Evolutionary conservation across 768 basidiomycete genomes (phyloP).

Genomic region (Candolleomyces efflorescens): DNA sequence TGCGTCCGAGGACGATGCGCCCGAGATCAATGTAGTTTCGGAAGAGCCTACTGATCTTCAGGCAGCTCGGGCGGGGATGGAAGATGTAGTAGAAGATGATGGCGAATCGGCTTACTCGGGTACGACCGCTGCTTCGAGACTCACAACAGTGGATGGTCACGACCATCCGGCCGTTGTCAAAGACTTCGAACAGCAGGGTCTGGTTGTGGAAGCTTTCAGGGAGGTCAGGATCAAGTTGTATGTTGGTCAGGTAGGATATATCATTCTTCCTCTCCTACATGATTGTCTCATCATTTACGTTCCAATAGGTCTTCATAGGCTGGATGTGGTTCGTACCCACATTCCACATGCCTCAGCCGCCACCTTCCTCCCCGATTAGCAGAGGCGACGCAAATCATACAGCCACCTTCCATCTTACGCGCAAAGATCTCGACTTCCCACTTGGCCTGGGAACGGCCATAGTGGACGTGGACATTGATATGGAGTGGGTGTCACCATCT

Average conservation of each 20-base stretch:
- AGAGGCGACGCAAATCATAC: background rate
- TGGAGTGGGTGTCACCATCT: conserved; percentile 42
- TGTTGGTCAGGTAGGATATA: conserved; percentile 54
- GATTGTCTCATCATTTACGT: background rate
- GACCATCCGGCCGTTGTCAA: background rate
- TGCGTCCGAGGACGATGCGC: background rate
- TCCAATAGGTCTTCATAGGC: conserved; percentile 61
- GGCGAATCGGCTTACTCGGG: too few relatives aligned
- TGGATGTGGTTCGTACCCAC: conserved; percentile 87
- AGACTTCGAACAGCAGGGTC: conserved; percentile 25
- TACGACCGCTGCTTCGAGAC: background rate
- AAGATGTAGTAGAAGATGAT: too few relatives aligned
- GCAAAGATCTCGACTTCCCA: conserved; percentile 74
- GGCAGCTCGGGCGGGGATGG: too few relatives aligned
- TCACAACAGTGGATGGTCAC: background rate
- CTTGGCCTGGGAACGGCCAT: conserved; percentile 67
- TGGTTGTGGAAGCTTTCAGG: conserved; percentile 60
- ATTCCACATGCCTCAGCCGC: conserved; percentile 67
- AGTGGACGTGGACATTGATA: conserved; percentile 59
- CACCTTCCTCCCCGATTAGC: conserved; percentile 12
- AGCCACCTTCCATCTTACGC: conserved; percentile 41
- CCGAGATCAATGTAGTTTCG: background rate
- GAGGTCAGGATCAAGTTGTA: conserved; percentile 72
- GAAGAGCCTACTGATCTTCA: too few relatives aligned
- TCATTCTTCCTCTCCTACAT: background rate